Base-by-base conservation (phyloP, 2,329 filamentous ascomycete species). In the Colletotrichum sansevieriae region DNA sequence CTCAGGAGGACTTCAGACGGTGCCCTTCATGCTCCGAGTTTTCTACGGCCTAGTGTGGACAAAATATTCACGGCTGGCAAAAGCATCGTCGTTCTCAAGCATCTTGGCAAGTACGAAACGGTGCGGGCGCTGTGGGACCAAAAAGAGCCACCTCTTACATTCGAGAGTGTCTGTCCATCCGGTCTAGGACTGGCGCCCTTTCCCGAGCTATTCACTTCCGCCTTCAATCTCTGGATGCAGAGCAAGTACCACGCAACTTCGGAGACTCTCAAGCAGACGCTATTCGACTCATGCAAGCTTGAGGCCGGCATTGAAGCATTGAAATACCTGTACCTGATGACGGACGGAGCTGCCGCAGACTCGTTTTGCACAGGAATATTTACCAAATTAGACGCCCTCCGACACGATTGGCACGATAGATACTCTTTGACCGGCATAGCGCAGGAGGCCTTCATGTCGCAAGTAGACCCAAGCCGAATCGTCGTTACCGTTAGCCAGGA, bases 21-120 rank as follows among this genome's bases (percentile, higher is more conserved):
- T 15, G 80, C 81, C 2, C 78, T 94, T 1, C 89, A 91, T 73
- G 90, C 91, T 0, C 95, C 95, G 0, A 85, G 81, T 3, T 98
- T 97, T 72, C 83, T 98, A 4, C 88, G 90, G 44, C 85, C 90
- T 2, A 87, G 90, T 2, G 89, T 88, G 0, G 81, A 83, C 25
- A 92, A 90, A 70, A 93, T 98, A 43, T 95, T 97, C 74, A 94
- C 91, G 1, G 91, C 93, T 1, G 95, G 95, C 0, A 98, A 98
- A 79, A 97, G 92, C 73, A 90, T 96, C 63, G 88, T 96, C 1
- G 91, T 98, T 51, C 81, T 98, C n/a, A 91, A 90, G 69, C 87
- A 91, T 55, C 83, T 97, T 11, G 88, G 90, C 46, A 83, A 85
- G 63, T 83, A 86, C 68, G 77, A 82, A 56, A 73, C 79, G 56